These are phyloP conservation scores for Hypoxylon sp. DNA, from an alignment of 2,329 filamentous ascomycete genomes.

Conservation along the genomic window DNA sequence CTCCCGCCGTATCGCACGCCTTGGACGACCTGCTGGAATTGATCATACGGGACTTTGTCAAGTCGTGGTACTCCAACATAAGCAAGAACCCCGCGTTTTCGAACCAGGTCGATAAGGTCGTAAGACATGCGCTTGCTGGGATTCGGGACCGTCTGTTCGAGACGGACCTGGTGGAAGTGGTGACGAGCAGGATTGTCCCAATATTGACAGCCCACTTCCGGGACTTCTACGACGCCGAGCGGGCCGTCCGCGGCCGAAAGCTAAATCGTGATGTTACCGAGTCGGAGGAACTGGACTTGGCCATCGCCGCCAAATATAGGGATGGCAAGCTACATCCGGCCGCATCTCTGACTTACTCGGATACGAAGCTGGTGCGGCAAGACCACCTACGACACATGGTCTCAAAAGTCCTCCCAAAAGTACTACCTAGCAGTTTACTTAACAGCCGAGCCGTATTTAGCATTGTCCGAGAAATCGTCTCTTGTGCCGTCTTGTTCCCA, in stretches of 20 bases:
- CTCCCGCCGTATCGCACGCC: conserved; percentile 78
- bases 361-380: conserved; percentile 85
- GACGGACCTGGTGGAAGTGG: conserved; percentile 83
- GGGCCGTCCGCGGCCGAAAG: conserved; percentile 83
- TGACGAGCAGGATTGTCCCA: conserved; percentile 84
- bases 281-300: conserved; percentile 92
- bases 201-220: conserved; percentile 87
- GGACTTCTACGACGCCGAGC: conserved; percentile 91
- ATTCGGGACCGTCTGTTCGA: conserved; percentile 76
- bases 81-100: conserved; percentile 81
- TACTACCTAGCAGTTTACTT: conserved; percentile 77
- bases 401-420: conserved; percentile 72
- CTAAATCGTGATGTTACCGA: conserved; percentile 91
- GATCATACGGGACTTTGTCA: conserved; percentile 83
- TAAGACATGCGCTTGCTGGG: conserved; percentile 75
- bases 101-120: conserved; percentile 83
- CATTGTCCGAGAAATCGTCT: conserved; percentile 87
- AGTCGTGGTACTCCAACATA: conserved; percentile 87
- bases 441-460: conserved; percentile 82
- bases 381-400: conserved; percentile 84
- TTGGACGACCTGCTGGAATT: conserved; percentile 81
- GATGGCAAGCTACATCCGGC: conserved; percentile 90
- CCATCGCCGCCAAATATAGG: conserved; percentile 92
- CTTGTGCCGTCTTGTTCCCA: conserved; percentile 88
- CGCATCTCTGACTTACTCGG: conserved; percentile 81